Evolutionary conservation across 768 basidiomycete genomes (phyloP).

Genomic region (Phanerochaete sordida): DNA sequence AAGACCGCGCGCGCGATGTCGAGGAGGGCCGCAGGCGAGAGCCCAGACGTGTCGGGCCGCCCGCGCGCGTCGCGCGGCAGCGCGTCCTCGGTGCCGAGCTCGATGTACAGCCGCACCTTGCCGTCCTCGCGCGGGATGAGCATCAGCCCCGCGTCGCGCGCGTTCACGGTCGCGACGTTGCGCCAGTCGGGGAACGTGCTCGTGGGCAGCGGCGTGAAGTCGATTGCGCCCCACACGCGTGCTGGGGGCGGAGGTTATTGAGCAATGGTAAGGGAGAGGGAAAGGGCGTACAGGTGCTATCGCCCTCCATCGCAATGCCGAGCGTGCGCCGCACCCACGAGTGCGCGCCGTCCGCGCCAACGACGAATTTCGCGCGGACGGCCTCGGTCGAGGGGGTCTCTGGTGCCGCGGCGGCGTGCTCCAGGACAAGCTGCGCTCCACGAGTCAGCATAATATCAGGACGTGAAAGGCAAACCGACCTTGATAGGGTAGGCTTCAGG

Average conservation of each 20-base stretch:
- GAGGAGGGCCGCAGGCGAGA: slow-evolving; percentile 38
- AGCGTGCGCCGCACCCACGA: slow-evolving; percentile 35
- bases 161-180: slow-evolving; percentile 62
- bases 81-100: slow-evolving; percentile 43
- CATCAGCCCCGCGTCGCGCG: slow-evolving; percentile 65
- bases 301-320: slow-evolving; percentile 35
- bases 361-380: slow-evolving; percentile 68
- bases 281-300: slow-evolving; percentile 27
- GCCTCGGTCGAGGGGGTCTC: slow-evolving; percentile 43
- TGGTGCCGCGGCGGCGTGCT: slow-evolving; percentile 32
- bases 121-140: slow-evolving; percentile 71
- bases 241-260: too few relatives aligned
- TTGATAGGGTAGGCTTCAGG: slow-evolving; percentile 36
- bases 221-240: slow-evolving; percentile 38
- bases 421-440: slow-evolving; percentile 35
- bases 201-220: slow-evolving; percentile 48
- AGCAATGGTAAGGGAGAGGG: too few relatives aligned
- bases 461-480: slow-evolving; percentile 15
- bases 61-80: slow-evolving; percentile 42
- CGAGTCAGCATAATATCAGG: not conserved
- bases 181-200: slow-evolving; percentile 80
- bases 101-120: slow-evolving; percentile 68
- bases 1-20: slow-evolving; percentile 57
- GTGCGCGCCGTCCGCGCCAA: slow-evolving; percentile 60
- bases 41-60: slow-evolving; percentile 49